Evolutionary conservation across 2,329 filamentous ascomycete species (phyloP).

Genomic region (Lasiodiplodia theobromae): DNA sequence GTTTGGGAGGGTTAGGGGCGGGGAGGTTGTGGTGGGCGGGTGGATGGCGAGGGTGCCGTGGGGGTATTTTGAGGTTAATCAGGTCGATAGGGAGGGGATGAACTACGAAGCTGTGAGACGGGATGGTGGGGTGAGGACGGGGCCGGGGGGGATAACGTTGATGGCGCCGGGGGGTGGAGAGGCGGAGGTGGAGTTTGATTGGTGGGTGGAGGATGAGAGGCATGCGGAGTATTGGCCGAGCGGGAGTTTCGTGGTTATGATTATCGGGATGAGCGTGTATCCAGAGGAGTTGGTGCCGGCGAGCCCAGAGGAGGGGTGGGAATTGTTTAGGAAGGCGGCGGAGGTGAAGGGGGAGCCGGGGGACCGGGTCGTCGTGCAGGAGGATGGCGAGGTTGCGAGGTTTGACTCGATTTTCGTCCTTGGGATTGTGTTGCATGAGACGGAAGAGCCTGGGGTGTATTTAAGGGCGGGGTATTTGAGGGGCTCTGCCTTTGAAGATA

Average conservation of each 20-base stretch:
- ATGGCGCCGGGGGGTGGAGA: not conserved
- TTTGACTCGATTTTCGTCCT: not conserved
- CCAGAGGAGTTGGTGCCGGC: not conserved
- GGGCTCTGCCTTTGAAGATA: not conserved
- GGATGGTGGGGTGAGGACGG: too few species aligned
- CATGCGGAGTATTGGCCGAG: not conserved
- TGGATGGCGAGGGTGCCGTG: not conserved
- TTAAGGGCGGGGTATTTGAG: not conserved
- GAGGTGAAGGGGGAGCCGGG: not conserved
- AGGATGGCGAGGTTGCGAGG: not conserved
- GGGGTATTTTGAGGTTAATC: not conserved
- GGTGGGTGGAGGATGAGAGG: conserved; percentile 2
- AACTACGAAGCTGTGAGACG: not conserved
- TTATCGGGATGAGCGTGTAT: conserved; percentile 29
- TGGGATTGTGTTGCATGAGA: not conserved
- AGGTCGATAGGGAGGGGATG: not conserved
- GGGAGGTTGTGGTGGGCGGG: not conserved
- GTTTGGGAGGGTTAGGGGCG: not conserved
- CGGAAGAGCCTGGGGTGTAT: not conserved
- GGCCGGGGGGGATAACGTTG: not conserved
- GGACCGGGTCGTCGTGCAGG: not conserved
- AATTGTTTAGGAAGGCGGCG: not conserved
- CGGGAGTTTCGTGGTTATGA: conserved; percentile 32
- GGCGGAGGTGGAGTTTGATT: not conserved
- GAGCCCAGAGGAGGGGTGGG: not conserved